A percentile compares a stretch with the other conserved stretches of the same genome.
Evolutionary conservation across 2,329 filamentous ascomycete species (phyloP).

Genomic region (Mollisia scopiformis): DNA sequence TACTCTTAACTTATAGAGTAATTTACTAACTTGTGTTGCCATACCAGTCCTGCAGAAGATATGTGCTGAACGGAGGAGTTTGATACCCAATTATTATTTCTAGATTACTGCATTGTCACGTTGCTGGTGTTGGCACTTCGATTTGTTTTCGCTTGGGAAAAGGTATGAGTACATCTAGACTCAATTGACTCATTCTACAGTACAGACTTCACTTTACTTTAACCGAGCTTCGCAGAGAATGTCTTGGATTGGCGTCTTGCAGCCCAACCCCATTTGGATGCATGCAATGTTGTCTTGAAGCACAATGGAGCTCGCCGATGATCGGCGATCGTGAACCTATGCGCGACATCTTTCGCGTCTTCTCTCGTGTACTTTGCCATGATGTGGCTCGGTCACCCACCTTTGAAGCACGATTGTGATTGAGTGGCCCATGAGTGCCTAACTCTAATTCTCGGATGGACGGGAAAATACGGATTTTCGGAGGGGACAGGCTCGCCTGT

Average conservation of each 20-base stretch:
- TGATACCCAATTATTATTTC: constrained; percentile 16
- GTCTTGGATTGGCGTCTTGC: not conserved
- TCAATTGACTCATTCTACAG: not conserved
- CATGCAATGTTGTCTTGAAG: constrained; percentile 1
- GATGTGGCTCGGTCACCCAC: constrained; percentile 7
- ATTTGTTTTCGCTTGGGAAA: not conserved
- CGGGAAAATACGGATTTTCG: constrained; percentile 17
- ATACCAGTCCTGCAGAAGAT: constrained; percentile 34
- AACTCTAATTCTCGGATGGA: constrained; percentile 21
- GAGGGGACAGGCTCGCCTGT: not conserved
- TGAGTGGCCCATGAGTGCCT: constrained; percentile 11
- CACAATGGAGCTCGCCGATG: constrained; percentile 15
- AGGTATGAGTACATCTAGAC: not conserved
- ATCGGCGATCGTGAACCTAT: constrained; percentile 19
- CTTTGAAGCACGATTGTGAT: constrained; percentile 15
- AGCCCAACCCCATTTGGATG: not conserved
- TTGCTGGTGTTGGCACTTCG: constrained; percentile 4
- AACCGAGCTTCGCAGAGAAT: not conserved
- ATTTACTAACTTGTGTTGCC: not conserved
- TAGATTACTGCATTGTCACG: constrained; percentile 8
- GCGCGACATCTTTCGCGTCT: constrained; percentile 21
- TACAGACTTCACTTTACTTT: constrained; percentile 3
- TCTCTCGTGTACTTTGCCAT: constrained; percentile 1
- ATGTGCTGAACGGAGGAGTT: constrained; percentile 30
- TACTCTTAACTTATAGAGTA: not conserved